Percentiles rank a stretch among this genome's conserved stretches.
Conservation (phyloP, 2,329 filamentous ascomycete species). For the Phaeosphaeriaceae sp. region DNA sequence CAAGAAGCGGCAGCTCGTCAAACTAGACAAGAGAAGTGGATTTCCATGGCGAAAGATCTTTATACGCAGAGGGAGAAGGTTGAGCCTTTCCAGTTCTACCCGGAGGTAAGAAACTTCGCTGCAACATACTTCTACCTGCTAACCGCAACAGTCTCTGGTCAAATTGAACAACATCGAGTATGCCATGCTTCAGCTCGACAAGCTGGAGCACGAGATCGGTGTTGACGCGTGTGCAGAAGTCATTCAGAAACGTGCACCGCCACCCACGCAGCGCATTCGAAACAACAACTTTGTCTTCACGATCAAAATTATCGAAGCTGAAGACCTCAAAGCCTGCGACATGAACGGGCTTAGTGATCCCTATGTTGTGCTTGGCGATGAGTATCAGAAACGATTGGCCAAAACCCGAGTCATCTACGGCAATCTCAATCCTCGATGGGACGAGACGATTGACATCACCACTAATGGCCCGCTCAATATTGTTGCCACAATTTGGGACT, state of each 20-base stretch:
- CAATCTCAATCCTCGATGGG: slow-evolving; percentile 93
- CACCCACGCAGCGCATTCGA: slow-evolving; percentile 70
- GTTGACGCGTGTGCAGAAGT: slow-evolving; percentile 89
- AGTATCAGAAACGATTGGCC: slow-evolving; percentile 94
- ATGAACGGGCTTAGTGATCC: slow-evolving; percentile 93
- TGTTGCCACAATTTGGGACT: slow-evolving; percentile 97
- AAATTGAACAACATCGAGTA: slow-evolving; percentile 98
- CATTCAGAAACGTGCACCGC: slow-evolving; percentile 75
- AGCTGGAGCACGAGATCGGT: slow-evolving; percentile 86
- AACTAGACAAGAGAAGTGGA: slow-evolving; percentile 88
- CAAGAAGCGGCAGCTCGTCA: slow-evolving; percentile 80
- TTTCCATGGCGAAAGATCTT: slow-evolving; percentile 91
- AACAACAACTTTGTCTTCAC: slow-evolving; percentile 95
- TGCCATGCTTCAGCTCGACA: slow-evolving; percentile 89
- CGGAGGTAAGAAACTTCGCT: slow-evolving; percentile 69
- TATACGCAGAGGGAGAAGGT: slow-evolving; percentile 92
- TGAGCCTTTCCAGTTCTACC: slow-evolving; percentile 95
- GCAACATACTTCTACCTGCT: neutral
- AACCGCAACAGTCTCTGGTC: slow-evolving; percentile 76
- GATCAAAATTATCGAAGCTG: slow-evolving; percentile 97
- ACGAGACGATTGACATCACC: slow-evolving; percentile 95
- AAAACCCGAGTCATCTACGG: slow-evolving; percentile 93
- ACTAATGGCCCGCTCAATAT: slow-evolving; percentile 91
- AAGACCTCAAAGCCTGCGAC: slow-evolving; percentile 98
- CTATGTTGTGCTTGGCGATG: slow-evolving; percentile 94